These are phyloP conservation scores for Cyberlindnera amylophila DNA, from an alignment of 805 yeast species.

Conservation along the genomic window DNA sequence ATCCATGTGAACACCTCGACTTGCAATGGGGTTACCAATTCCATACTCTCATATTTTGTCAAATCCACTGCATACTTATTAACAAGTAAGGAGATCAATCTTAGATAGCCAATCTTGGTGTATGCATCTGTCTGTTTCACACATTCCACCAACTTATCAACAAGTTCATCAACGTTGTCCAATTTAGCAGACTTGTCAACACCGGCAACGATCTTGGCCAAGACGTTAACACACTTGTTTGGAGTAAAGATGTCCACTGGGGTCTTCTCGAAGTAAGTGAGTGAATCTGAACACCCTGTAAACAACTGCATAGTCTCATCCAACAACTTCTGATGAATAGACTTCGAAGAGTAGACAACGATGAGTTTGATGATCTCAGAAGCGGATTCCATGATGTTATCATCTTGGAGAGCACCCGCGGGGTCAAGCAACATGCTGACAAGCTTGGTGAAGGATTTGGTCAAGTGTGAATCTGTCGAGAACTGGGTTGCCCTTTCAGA, in stretches of 20 bases:
- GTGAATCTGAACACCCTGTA: conserved; percentile 18
- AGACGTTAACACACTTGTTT: conserved; percentile 33
- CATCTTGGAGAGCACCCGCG: conserved; percentile 12
- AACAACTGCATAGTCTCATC: conserved; percentile 37
- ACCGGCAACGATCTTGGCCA: conserved; percentile 47
- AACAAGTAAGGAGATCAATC: conserved; percentile 48
- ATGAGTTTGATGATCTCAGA: conserved; percentile 35
- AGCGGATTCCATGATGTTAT: conserved; percentile 21
- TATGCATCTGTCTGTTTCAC: no score
- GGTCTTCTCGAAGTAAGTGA: conserved; percentile 9
- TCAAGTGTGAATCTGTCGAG: conserved; percentile 21
- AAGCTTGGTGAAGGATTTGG: conserved; percentile 16
- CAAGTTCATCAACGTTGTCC: conserved; percentile 18
- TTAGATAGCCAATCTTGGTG: conserved; percentile 49
- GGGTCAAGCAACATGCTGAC: conserved; percentile 9
- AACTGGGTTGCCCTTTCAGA: conserved; percentile 20
- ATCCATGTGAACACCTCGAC: conserved; percentile 68
- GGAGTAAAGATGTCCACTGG: conserved; percentile 26
- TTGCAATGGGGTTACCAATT: conserved; percentile 20
- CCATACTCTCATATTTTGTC: conserved; percentile 1
- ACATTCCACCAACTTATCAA: conserved; percentile 11
- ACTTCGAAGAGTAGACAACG: conserved; percentile 29
- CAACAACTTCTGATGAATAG: conserved; percentile 43
- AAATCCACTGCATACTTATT: conserved; percentile 46
- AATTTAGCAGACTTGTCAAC: conserved; percentile 41